Evolutionary conservation across 257 asterid genomes (phyloP).

Genomic region (Cruciata laevipes): DNA sequence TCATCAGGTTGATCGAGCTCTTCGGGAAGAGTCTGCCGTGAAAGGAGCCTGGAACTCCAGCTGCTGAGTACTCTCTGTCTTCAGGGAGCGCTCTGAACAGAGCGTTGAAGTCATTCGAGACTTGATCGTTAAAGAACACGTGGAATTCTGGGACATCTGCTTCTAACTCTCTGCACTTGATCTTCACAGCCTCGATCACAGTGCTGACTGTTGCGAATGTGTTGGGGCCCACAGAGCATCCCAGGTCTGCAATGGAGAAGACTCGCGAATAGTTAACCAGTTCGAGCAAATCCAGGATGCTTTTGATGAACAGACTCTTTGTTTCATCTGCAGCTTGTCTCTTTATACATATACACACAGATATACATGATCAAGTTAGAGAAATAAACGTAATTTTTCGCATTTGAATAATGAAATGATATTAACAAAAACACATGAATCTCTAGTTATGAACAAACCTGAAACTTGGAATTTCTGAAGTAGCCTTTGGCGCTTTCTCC

Average conservation of each 20-base stretch:
- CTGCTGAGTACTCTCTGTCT: conserved; percentile 7
- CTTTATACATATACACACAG: not conserved
- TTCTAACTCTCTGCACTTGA: conserved; percentile 16
- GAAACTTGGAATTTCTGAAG: conserved; percentile 3
- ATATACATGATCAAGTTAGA: not conserved
- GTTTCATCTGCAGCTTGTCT: not conserved
- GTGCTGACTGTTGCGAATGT: conserved; percentile 34
- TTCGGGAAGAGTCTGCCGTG: conserved; percentile 3
- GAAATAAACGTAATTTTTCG: not conserved
- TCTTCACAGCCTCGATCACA: conserved; percentile 31
- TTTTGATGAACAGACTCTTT: not conserved
- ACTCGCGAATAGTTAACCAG: not conserved
- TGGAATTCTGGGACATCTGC: not conserved
- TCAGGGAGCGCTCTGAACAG: not conserved
- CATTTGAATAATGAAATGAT: not conserved
- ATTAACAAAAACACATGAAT: not conserved
- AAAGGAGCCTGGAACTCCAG: conserved; percentile 14
- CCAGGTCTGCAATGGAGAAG: conserved; percentile 38
- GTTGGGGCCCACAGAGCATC: conserved; percentile 51
- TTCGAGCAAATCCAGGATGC: conserved; percentile 6
- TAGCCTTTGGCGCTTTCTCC: conserved; percentile 12
- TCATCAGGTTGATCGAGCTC: not conserved
- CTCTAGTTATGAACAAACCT: not conserved
- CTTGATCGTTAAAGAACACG: conserved; percentile 8
- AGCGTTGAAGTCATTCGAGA: conserved; percentile 8